Base-by-base conservation (phyloP, 805 yeast genomes). In the Metschnikowia similis region DNA sequence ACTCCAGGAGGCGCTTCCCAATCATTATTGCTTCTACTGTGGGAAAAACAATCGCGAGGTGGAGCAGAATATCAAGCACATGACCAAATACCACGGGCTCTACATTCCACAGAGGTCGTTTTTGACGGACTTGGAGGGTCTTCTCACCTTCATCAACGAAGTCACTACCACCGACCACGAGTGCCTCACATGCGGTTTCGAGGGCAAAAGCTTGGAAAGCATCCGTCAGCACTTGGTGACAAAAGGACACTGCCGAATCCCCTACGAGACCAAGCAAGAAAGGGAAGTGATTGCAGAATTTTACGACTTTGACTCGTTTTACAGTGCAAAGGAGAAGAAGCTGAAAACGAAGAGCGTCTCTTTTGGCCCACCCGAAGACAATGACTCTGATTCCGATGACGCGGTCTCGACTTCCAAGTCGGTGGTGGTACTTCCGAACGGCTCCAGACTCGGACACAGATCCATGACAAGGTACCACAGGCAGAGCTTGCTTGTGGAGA, bases 381-480 rank as follows among this genome's bases (percentile, higher is more conserved):
- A 59, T 8, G 51, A 54, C 55, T 40, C 32, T 6, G 43, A 35
- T 8, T 37, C 31, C 8, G 54, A 59, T 32, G 64, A 54, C 11
- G 66, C 30, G 6, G 45, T 48, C 38, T 8, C 26, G 4, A 34
- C 38, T 10, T 16, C 45, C 8, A 41, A 32, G 10, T 26, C 35
- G 10, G 45, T 35, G 42, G 47, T 90, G 37, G 77, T 82, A 3
- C 72, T 91, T 40, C 94, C 96, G 2, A 79, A 85, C 17, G 97
- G 97, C 2, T 69, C 81, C 4, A 81, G 83, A 42, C 80, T 87
- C 0, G 96, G 96, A 0, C 97, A 92, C 65, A 76, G 98, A 55
- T 75, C 90, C 1, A 72, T 87, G 59, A 79, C 80, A 45, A 75
- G 92, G 53, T 83, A 81, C 63, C 83, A 83, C 66, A 83, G 86